Base-by-base conservation (phyloP, 352 stramenopile genomes). In the Aphanomyces astaci region DNA sequence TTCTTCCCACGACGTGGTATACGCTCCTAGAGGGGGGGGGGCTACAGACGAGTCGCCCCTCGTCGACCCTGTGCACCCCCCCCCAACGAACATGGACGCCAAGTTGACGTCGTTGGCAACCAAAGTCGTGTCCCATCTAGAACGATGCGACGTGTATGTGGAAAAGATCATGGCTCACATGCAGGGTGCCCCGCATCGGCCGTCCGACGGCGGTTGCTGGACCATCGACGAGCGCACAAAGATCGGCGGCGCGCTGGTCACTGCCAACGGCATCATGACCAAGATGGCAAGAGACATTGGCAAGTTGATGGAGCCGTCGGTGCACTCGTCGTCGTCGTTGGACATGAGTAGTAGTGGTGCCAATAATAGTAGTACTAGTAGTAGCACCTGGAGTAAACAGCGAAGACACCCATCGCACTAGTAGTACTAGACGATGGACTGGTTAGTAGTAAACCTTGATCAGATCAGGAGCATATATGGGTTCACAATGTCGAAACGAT, bases 71-170 rank as follows among this genome's bases (percentile, higher is more conserved):
- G 9, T 15, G 17, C 9, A n/a, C 25, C 13, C 30, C n/a, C n/a
- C n/a, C n/a, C n/a, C n/a, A n/a, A n/a, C n/a, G n/a, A n/a, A n/a
- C n/a, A n/a, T n/a, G 17, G 54, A 48, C 33, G 27, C 11, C 54
- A 79, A 80, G 33, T 71, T 84, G 64, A 71, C 76, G 22, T 76
- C 39, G 5, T 79, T 74, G 19, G 78, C 75, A 3, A n/a, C 78
- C n/a, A 90, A 90, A 57, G 51, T 90, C 46, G 51, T 89, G 11
- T 81, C 88, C 57, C 82, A 92, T 69, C 46, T 92, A 32, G 71
- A 73, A 24, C 75, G 81, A 10, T 87, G 80, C 11, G 70, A 68
- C 10, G 75, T 85, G 63, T 90, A 90, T 45, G 72, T 82, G 28
- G 80, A 90, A 54, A 90, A 85, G 33, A 75, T 92, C 5, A 74